These are phyloP conservation scores for Venturia aucupariae DNA, from an alignment of 2,329 filamentous ascomycete genomes.

Conservation along the genomic window DNA sequence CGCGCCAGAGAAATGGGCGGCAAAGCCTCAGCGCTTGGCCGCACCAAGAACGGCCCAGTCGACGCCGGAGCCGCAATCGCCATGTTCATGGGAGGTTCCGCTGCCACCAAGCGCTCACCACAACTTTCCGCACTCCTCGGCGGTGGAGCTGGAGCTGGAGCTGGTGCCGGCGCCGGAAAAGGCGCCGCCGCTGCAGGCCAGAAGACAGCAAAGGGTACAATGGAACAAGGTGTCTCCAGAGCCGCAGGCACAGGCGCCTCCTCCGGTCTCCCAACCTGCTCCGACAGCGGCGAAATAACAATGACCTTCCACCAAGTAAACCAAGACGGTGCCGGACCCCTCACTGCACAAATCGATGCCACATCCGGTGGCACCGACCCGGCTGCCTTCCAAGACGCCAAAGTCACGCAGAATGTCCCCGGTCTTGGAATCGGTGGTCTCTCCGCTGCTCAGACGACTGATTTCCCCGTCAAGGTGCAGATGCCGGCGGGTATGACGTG, in stretches of 20 bases:
- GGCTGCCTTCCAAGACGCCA: slow-evolving; percentile 49
- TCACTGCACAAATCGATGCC: slow-evolving; percentile 51
- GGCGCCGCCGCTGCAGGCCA: slow-evolving; percentile 33
- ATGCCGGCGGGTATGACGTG: slow-evolving; percentile 62
- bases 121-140: slow-evolving; percentile 24
- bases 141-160: slow-evolving; percentile 24
- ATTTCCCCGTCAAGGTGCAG: slow-evolving; percentile 55
- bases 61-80: slow-evolving; percentile 48
- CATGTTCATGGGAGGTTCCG: slow-evolving; percentile 47
- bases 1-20: slow-evolving; percentile 48
- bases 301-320: slow-evolving; percentile 63
- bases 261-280: slow-evolving; percentile 50
- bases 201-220: slow-evolving; percentile 38
- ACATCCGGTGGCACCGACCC: slow-evolving; percentile 55
- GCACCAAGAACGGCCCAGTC: slow-evolving; percentile 50
- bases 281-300: slow-evolving; percentile 50
- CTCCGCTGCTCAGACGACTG: slow-evolving; percentile 50
- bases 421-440: slow-evolving; percentile 49
- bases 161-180: slow-evolving; percentile 17
- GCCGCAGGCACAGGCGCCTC: slow-evolving; percentile 46
- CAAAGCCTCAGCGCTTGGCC: slow-evolving; percentile 52
- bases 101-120: slow-evolving; percentile 20
- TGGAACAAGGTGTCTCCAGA: slow-evolving; percentile 45
- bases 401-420: slow-evolving; percentile 53
- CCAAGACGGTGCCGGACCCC: slow-evolving; percentile 59